Conservation (phyloP, 2,329 filamentous ascomycete genomes). For the Fusarium buxicola region DNA sequence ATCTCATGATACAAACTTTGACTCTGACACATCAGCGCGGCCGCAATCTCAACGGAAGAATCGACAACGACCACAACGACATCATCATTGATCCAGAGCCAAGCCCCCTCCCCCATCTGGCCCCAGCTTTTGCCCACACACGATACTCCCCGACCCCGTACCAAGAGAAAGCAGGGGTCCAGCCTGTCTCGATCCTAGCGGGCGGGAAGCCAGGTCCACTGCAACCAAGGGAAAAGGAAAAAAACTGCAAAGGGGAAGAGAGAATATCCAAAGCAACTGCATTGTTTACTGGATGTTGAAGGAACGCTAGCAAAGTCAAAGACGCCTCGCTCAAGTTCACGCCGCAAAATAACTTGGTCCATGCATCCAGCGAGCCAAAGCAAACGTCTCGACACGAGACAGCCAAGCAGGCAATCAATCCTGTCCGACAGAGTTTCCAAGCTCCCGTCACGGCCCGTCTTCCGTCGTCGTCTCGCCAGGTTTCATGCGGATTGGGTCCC, state of each 20-base stretch:
- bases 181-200: slow-evolving; percentile 1
- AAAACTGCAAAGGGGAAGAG: not conserved
- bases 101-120: not conserved
- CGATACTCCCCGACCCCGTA: not conserved
- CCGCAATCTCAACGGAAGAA: not conserved
- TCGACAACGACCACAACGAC: not conserved
- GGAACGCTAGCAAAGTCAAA: slow-evolving; percentile 4
- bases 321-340: no score
- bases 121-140: slow-evolving; percentile 5
- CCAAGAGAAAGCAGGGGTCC: slow-evolving; percentile 19
- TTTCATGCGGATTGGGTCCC: slow-evolving; percentile 19
- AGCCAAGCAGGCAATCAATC: not conserved
- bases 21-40: not conserved
- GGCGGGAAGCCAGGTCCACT: slow-evolving; percentile 1
- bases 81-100: not conserved
- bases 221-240: not conserved
- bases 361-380: slow-evolving; percentile 1
- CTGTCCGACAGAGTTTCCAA: slow-evolving; percentile 11
- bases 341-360: no score
- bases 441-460: slow-evolving; percentile 32
- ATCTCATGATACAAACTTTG: slow-evolving; percentile 4
- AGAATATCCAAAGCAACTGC: slow-evolving; percentile 1
- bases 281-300: not conserved
- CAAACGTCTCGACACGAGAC: not conserved
- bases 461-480: slow-evolving; percentile 11